Evolutionary conservation across 345 rosid genomes (phyloP), one percentile per base, ranked within the genome.

Genomic region (Lepidium africanum): DNA sequence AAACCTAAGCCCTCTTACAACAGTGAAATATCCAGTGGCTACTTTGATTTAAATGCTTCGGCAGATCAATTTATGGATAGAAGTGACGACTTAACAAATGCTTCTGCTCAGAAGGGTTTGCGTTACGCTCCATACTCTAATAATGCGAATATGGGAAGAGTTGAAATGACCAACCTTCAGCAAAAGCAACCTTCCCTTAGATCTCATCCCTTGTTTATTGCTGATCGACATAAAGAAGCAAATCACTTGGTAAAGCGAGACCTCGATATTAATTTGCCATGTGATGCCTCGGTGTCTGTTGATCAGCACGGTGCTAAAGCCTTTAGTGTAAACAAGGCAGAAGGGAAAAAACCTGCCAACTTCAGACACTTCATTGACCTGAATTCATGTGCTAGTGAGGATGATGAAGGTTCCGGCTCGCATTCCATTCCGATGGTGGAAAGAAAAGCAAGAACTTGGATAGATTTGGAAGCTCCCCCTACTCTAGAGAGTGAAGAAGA

Each of bases 191-290:
- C 42, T 4, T 45, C 70, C 49, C 41, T 63, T 27, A 55, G n/a
- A 57, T 56, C 65, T 48, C 41, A 46, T 33, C 39, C 76, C 11
- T 47, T 27, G n/a, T 47, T 40, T 37, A 49, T 36, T 40, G 59
- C 55, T 71, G 50, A 39, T 48, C 71, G 41, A 57, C 60, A 9
- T 27, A 73, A 55, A 61, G 77, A 65, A 57, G 61, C 41, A 45
- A 59, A 65, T 33, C 56, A 49, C 53, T 58, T 41, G 54, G 62
- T 73, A 3, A 73, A 66, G 61, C 59, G 62, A 23, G 65, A 67
- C 67, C 59, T 90, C 52, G 91, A 93, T 80, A 93, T 93, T 50
- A 93, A 93, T 85, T 71, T 87, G 73, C 97, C 98, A 60, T 90
- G 81, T 67, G 92, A 87, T 77, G 73, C 71, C 69, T 75, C 75